Conservation (phyloP, 2,329 filamentous ascomycete species). For the Polychaeton citri region DNA sequence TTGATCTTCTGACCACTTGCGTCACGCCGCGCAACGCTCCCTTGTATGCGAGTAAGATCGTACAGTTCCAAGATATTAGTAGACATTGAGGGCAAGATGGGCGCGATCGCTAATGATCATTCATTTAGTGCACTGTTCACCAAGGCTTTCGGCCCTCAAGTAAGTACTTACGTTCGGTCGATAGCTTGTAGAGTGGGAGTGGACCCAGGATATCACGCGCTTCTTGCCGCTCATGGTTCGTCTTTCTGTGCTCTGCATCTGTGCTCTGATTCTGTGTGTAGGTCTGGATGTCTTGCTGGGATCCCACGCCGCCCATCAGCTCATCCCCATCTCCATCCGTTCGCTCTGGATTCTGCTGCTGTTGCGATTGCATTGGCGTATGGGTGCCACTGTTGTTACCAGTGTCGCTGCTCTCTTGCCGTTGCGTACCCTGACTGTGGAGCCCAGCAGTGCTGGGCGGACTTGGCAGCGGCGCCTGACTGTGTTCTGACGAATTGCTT, state of each 20-base stretch:
- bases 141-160: constrained; percentile 5
- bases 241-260: constrained; percentile 25
- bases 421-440: constrained; percentile 13
- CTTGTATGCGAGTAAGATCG: constrained; percentile 41
- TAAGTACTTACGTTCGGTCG: constrained; percentile 17
- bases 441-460: constrained; percentile 28
- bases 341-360: constrained; percentile 11
- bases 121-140: constrained; percentile 22
- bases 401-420: constrained; percentile 11
- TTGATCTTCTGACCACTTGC: constrained; percentile 53
- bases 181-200: constrained; percentile 14
- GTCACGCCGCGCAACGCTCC: constrained; percentile 46
- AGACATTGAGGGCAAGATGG: constrained; percentile 42
- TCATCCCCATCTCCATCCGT: constrained; percentile 12
- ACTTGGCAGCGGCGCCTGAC: constrained; percentile 18
- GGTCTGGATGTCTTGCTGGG: constrained; percentile 9
- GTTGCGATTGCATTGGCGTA: constrained; percentile 16
- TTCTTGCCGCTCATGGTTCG: constrained; percentile 34
- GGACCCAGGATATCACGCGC: background rate
- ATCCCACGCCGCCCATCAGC: background rate
- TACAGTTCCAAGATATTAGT: constrained; percentile 48
- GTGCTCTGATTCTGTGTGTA: constrained; percentile 1
- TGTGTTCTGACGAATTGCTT: constrained; percentile 5
- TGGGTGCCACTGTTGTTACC: constrained; percentile 12
- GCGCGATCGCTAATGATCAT: constrained; percentile 24